These are phyloP conservation scores for Podospora bellae-mahoneyi DNA, from an alignment of 495 filamentous ascomycete species.

Conservation along the genomic window DNA sequence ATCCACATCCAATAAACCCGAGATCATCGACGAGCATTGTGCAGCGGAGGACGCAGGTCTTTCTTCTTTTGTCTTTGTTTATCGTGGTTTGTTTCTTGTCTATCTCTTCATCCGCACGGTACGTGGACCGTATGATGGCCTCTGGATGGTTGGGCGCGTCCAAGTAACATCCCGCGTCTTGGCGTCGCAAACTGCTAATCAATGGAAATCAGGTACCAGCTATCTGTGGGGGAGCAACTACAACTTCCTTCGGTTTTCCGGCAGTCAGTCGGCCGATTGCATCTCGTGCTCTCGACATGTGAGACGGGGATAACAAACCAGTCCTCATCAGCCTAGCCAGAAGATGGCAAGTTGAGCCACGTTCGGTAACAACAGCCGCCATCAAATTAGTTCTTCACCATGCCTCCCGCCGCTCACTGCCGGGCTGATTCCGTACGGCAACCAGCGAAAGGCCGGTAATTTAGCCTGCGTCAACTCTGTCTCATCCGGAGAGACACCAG, in stretches of 20 bases:
- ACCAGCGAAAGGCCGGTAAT: slow-evolving; percentile 8
- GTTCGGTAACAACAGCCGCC: background rate
- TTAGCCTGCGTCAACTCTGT: slow-evolving; percentile 23
- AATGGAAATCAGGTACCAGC: slow-evolving; percentile 2
- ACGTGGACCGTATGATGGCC: background rate
- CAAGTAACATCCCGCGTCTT: slow-evolving; percentile 8
- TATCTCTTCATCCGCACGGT: background rate
- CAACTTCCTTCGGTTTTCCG: background rate
- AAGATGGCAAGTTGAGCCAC: background rate
- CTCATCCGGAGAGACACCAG: slow-evolving; percentile 15
- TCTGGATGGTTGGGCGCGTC: background rate
- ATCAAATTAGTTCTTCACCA: background rate
- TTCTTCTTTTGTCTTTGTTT: background rate
- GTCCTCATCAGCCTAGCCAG: background rate
- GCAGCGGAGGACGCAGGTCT: background rate
- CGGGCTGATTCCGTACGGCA: background rate
- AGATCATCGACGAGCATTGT: background rate
- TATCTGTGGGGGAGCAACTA: background rate
- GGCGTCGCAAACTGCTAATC: background rate
- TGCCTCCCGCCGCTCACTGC: background rate
- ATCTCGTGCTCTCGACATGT: background rate
- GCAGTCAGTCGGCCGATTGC: background rate
- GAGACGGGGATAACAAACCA: background rate
- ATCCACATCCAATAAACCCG: background rate
- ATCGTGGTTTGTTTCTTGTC: background rate